Evolutionary conservation across 83 land plant genomes (phyloP), one percentile per base, ranked within the genome.

Genomic region (Picea abies): DNA sequence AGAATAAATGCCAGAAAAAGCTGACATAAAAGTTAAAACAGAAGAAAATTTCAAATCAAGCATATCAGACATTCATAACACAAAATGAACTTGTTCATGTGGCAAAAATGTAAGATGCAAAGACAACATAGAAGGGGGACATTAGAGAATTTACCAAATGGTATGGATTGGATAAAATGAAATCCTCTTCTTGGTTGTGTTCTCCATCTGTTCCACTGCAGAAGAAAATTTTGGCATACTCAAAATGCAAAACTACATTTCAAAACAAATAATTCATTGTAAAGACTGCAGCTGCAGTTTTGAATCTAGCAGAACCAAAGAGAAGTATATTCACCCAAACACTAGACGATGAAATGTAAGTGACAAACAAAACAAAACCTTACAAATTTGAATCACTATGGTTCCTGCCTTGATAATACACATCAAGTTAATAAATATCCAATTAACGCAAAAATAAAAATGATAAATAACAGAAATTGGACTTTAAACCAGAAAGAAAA

Each of bases 171-270:
- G 83, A 72, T 11, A 78, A 62, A 82, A 82, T 71, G 23, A 75
- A 58, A 16, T 82, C 82, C 23, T 82, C 83, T 73, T 69, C 83
- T 82, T 82, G 76, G 29, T 72, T 58, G 37, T 52, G 26, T 25
- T 82, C 83, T 58, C 63, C 83, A 73, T 73, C 77, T 73, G 77
- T 73, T 44, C 77, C 77, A 73, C 77, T 73, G 77, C 77, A 73
- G 4, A 73, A 73, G 23, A 25, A 8, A 44, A 10, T 19, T n/a
- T 44, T n/a, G 25, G 39, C n/a, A 73, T 71, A 25, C 77, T 73
- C 37, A 52, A 41, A n/a, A 73, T 47, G 58, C 56, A 73, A 44
- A 73, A 56, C 26, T 2, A 25, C 35, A 70, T 19, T 73, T 73
- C 14, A 73, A 73, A 73, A 44, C 29, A 9, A 12, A 44, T n/a